phyloP scores from a whole-genome alignment of 2,329 filamentous ascomycete genomes.

The Ophiostoma montium region DNA sequence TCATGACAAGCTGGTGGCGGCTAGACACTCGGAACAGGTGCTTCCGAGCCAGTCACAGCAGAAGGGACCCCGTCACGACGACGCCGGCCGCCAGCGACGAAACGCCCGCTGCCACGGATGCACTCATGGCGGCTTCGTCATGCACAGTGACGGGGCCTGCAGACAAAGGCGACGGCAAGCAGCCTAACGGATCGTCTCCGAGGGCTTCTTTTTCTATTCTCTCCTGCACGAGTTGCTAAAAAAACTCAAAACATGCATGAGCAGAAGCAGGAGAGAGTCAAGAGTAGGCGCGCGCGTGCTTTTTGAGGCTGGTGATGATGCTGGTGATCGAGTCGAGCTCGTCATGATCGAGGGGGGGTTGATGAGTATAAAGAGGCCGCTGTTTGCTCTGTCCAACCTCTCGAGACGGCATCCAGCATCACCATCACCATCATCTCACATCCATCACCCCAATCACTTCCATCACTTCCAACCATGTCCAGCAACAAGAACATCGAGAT shows the following conservation, averaged over 20 bases:
- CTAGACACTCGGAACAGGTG: too few species aligned
- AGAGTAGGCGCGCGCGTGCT: neutral
- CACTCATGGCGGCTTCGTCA: too few species aligned
- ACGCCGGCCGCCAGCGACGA: too few species aligned
- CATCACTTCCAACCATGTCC: neutral
- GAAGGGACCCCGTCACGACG: too few species aligned
- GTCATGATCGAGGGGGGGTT: neutral
- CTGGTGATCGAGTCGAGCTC: neutral
- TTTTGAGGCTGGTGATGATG: neutral
- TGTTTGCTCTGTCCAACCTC: too few species aligned
- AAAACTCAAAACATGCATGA: neutral
- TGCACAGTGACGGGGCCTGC: neutral
- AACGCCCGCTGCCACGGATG: too few species aligned
- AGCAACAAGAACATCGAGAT: neutral
- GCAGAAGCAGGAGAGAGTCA: neutral
- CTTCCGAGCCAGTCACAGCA: too few species aligned
- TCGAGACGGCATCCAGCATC: too few species aligned
- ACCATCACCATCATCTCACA: neutral
- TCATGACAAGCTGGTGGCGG: too few species aligned
- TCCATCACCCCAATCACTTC: neutral
- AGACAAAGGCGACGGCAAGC: neutral
- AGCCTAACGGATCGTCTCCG: neutral
- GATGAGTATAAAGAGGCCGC: too few species aligned
- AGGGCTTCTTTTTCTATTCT: neutral
- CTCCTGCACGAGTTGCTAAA: neutral